Conservation (phyloP, 83 land plant genomes). For the Diphasiastrum complanatum region DNA sequence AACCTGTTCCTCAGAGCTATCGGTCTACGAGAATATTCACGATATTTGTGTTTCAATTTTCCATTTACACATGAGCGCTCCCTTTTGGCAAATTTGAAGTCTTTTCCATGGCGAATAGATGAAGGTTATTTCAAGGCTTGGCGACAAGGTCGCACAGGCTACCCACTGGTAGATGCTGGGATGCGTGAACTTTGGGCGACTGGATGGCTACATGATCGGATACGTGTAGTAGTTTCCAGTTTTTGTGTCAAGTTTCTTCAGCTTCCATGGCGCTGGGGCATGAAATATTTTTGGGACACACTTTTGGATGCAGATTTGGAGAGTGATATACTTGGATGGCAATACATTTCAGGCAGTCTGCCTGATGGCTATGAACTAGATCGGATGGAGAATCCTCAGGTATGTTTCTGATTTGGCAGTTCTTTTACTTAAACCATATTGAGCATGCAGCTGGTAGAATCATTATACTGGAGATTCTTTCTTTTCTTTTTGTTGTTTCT, state of each 20-base stretch:
- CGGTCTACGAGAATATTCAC: constrained; percentile 31
- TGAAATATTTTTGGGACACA: constrained; percentile 37
- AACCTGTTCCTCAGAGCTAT: constrained; percentile 25
- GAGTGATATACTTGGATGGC: constrained; percentile 35
- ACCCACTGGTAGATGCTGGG: constrained; percentile 36
- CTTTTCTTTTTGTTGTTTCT: no score
- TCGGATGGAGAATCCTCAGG: neutral
- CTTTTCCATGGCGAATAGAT: constrained; percentile 34
- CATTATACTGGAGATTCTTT: neutral
- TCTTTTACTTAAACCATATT: neutral
- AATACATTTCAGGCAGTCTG: constrained; percentile 33
- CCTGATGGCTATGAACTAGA: constrained; percentile 33
- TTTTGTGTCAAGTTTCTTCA: constrained; percentile 36
- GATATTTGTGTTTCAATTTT: constrained; percentile 33
- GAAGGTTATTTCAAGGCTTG: constrained; percentile 31
- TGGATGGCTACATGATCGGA: constrained; percentile 32
- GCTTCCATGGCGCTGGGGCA: constrained; percentile 38
- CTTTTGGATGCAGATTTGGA: constrained; percentile 36
- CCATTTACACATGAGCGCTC: constrained; percentile 37
- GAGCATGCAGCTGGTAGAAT: neutral
- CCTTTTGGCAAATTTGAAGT: constrained; percentile 28
- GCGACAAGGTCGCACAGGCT: constrained; percentile 36
- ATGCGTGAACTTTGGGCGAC: constrained; percentile 39
- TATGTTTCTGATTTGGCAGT: neutral
- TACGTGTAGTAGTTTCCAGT: constrained; percentile 32